Evolutionary conservation across 768 basidiomycete genomes (phyloP).

Genomic region (Collybia nuda): DNA sequence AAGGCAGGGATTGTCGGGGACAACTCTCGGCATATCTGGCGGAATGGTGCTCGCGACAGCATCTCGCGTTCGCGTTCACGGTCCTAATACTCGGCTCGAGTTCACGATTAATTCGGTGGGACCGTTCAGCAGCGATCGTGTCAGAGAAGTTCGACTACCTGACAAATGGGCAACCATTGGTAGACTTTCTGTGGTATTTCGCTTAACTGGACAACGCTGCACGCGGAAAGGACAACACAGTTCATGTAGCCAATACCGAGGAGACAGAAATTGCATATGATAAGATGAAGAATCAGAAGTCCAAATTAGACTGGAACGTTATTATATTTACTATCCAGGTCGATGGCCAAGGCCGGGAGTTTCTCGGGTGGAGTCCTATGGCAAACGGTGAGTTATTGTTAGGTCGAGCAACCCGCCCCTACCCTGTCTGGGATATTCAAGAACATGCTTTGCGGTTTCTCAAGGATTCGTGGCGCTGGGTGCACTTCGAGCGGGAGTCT

Average conservation of each 20-base stretch:
- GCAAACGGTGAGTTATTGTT: conserved; percentile 8
- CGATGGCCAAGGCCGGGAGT: neutral
- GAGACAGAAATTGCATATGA: conserved; percentile 8
- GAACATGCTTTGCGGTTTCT: conserved; percentile 13
- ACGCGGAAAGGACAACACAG: conserved; percentile 27
- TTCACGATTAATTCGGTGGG: conserved; percentile 29
- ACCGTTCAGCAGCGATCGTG: conserved; percentile 30
- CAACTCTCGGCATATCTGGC: conserved; percentile 21
- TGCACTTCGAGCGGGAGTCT: conserved; percentile 9
- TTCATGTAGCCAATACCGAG: conserved; percentile 8
- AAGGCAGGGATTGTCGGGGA: conserved; percentile 11
- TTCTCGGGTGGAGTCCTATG: conserved; percentile 14
- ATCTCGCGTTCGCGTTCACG: conserved; percentile 24
- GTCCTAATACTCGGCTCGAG: conserved; percentile 20
- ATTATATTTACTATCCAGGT: conserved; percentile 9
- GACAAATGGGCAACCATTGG: conserved; percentile 14
- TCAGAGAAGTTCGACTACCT: conserved; percentile 23
- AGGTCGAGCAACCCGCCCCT: conserved; percentile 12
- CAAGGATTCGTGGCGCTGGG: conserved; percentile 24
- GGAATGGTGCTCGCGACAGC: conserved; percentile 21
- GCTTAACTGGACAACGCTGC: conserved; percentile 4
- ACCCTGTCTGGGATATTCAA: conserved; percentile 8
- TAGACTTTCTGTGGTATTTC: conserved; percentile 29
- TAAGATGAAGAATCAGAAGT: conserved; percentile 6
- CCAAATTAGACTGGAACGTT: conserved; percentile 5